Conservation (phyloP, 495 filamentous ascomycete genomes). For the Xylaria venustula region DNA sequence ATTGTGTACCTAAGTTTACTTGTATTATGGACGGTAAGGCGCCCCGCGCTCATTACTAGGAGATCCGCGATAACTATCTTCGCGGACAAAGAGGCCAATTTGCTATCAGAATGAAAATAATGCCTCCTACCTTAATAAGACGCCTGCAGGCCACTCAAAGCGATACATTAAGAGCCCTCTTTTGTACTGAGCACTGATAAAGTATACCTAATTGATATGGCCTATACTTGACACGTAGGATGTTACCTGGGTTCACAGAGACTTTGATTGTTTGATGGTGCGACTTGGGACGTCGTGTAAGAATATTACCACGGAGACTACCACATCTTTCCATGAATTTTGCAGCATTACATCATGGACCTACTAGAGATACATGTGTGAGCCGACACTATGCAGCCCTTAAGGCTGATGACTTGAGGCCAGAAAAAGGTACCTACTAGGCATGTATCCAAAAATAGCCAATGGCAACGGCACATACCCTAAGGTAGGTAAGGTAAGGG, state of each 20-base stretch:
- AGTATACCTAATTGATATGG: not conserved
- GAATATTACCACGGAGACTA: no score
- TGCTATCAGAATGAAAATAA: constrained; percentile 12
- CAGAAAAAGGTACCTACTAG: no score
- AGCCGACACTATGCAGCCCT: no score
- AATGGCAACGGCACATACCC: constrained; percentile 5
- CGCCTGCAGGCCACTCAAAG: not conserved
- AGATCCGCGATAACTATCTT: not conserved
- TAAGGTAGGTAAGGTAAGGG: no score
- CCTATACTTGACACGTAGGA: not conserved
- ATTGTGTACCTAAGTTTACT: constrained; percentile 10
- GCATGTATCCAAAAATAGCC: constrained; percentile 11
- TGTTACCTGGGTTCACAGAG: not conserved
- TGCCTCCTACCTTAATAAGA: not conserved
- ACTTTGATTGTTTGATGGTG: not conserved
- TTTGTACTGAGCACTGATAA: not conserved
- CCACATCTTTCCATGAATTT: no score
- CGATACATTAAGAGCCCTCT: not conserved
- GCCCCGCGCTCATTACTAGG: not conserved
- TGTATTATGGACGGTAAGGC: constrained; percentile 13
- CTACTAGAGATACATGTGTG: no score
- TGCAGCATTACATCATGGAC: no score
- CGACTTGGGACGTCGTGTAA: no score
- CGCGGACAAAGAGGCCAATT: not conserved
- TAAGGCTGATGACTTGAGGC: no score